phyloP scores from a whole-genome alignment of 257 asterid genomes.

The Gentiana straminea region DNA sequence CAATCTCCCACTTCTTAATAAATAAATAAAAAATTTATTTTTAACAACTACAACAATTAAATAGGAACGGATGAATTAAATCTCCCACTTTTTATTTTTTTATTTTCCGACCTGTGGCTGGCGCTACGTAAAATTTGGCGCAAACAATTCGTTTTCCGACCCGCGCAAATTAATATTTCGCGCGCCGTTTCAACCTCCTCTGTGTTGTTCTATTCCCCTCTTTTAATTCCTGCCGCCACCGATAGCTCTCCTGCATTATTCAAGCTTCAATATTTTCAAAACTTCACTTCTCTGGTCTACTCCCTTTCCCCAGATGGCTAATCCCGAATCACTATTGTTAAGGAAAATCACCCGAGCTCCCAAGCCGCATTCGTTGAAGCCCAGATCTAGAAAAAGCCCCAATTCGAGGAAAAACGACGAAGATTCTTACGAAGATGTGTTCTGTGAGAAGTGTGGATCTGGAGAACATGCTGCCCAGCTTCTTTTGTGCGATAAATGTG shows the following conservation, averaged over 20 bases:
- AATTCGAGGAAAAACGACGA: constrained; percentile 15
- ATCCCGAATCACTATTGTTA: constrained; percentile 6
- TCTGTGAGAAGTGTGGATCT: constrained; percentile 73
- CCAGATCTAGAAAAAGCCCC: constrained; percentile 19
- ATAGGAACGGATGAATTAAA: too few species aligned
- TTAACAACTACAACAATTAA: too few species aligned
- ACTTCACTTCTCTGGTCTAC: background rate
- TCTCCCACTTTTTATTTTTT: too few species aligned
- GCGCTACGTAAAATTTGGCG: constrained; percentile 15
- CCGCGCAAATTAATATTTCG: constrained; percentile 7
- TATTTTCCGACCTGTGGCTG: too few species aligned
- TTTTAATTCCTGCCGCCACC: background rate
- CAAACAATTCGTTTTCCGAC: constrained; percentile 12
- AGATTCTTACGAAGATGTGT: constrained; percentile 30
- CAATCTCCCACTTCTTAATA: too few species aligned
- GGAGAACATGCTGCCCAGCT: constrained; percentile 56
- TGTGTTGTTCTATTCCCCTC: background rate
- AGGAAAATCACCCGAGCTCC: constrained; percentile 65
- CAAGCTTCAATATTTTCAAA: background rate
- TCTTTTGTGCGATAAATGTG: constrained; percentile 75
- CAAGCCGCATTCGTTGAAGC: constrained; percentile 16
- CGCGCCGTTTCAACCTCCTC: background rate
- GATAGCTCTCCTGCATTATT: too few species aligned
- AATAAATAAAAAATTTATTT: too few species aligned
- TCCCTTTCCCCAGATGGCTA: background rate